phyloP scores from a whole-genome alignment of 169 alveolate species.

The Amoebophrya sp. region DNA sequence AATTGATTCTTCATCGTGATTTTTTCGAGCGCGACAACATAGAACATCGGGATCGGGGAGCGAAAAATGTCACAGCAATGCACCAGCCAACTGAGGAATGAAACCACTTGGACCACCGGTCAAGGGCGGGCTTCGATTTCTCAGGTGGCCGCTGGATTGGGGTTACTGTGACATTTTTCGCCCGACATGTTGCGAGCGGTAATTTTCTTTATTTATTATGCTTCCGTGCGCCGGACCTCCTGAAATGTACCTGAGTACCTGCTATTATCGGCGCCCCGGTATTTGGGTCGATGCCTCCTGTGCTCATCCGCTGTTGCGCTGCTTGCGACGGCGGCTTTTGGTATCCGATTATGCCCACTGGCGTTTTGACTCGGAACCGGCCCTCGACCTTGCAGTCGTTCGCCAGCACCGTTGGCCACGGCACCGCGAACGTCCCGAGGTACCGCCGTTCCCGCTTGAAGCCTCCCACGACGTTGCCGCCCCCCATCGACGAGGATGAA shows the following conservation, averaged over 20 bases:
- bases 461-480: no score
- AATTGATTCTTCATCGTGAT: no score
- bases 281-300: background rate
- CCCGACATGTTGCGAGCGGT: background rate
- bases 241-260: background rate
- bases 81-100: background rate
- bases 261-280: background rate
- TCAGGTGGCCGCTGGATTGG: background rate
- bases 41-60: no score
- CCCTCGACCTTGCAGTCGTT: background rate
- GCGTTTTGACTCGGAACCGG: background rate
- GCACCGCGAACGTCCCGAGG: background rate
- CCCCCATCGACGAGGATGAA: no score
- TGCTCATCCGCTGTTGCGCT: background rate
- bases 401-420: background rate
- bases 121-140: no score
- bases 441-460: background rate
- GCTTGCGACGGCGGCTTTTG: background rate
- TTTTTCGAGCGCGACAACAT: no score
- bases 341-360: background rate
- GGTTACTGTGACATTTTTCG: background rate
- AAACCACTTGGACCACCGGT: no score
- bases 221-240: background rate
- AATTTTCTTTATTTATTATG: no score
- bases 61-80: no score